These are phyloP conservation scores for Abrus pulchellus DNA, from an alignment of 306 rosid species.

Conservation along the genomic window DNA sequence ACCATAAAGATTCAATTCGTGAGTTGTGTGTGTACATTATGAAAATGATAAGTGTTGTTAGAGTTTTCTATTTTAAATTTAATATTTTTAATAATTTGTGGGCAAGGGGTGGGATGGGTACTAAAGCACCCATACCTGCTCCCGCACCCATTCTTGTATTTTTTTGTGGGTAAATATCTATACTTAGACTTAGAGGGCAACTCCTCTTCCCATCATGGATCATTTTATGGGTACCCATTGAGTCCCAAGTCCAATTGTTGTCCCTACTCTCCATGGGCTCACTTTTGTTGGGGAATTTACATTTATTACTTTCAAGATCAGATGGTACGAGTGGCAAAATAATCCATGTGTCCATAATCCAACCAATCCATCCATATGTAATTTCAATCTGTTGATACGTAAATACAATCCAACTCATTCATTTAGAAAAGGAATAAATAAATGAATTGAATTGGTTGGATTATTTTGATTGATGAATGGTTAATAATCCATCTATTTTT, in stretches of 20 bases:
- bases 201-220: background rate
- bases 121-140: background rate
- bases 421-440: no score
- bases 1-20: background rate
- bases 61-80: background rate
- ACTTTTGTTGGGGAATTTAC: no score
- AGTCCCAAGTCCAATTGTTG: background rate
- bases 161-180: background rate
- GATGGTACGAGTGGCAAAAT: no score
- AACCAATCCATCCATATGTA: no score
- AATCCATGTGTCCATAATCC: no score
- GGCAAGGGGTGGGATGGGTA: background rate
- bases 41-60: background rate
- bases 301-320: no score
- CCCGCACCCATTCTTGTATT: background rate
- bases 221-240: background rate
- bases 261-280: background rate
- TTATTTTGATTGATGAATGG: no score
- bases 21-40: background rate
- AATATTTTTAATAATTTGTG: background rate
- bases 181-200: no score
- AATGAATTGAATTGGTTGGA: no score
- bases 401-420: no score
- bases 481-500: no score
- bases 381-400: no score